Evolutionary conservation across 768 basidiomycete genomes (phyloP), one percentile per base, ranked within the genome.

Genomic region (Pleurotus eryngii): DNA sequence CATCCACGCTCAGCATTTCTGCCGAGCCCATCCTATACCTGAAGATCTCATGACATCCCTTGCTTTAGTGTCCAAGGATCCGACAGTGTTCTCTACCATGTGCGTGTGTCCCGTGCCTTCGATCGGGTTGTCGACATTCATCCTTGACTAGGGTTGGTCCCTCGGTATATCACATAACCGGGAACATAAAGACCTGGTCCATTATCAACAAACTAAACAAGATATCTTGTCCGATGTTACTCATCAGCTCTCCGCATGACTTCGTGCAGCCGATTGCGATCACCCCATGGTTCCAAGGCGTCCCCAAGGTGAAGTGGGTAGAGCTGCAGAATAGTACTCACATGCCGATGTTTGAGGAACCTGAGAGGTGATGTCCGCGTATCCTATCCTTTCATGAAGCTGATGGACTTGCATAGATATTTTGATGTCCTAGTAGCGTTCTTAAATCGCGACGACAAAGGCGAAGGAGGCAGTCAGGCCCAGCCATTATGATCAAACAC

Each of bases 251-350:
- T 4, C 65, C 65, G 14, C 8, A 57, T 14, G 67, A 70, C 43
- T 55, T 61, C 46, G 58, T 66, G 4, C 65, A 66, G 15, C 63
- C 66, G 38, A 14, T 51, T 12, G 60, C 64, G 0, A 46, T 68
- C 8, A 8, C 42, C 22, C 66, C 66, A 12, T 67, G 61, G 55
- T 67, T 65, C 55, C 40, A 51, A 37, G 63, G 63, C n/a, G 66
- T 74, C 38, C 64, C 58, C 1, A 74, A 68, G 39, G 63, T 71
- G 40, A 72, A 70, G 45, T 75, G 74, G 74, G 68, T 69, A 1
- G 68, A 68, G 15, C 64, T 75, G 38, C 64, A 67, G 20, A 65
- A 68, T 55, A 72, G 71, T 35, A 60, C 67, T 0, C 67, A 67
- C 27, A 49, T 67, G 7, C 62, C 64, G 9, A 47, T 57, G 26